These are phyloP conservation scores for Crotalaria pallida DNA, from an alignment of 306 rosid genomes.

Conservation along the genomic window DNA sequence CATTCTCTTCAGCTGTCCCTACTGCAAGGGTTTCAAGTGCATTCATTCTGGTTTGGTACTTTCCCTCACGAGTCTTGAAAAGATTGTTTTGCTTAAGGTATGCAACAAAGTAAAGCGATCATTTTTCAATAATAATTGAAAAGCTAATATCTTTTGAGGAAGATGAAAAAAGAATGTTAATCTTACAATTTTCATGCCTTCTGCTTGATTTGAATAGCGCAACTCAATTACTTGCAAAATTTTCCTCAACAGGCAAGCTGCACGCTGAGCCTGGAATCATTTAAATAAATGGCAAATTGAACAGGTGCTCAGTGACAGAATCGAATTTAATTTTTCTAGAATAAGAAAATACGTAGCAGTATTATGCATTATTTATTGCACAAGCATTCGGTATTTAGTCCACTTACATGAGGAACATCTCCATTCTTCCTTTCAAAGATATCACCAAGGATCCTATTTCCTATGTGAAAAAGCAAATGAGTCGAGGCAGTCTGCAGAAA, in stretches of 20 bases:
- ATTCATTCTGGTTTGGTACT: constrained; percentile 61
- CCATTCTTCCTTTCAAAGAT: constrained; percentile 56
- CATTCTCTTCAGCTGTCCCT: constrained; percentile 73
- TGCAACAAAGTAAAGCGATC: constrained; percentile 25
- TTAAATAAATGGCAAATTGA: constrained; percentile 5
- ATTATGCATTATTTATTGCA: constrained; percentile 25
- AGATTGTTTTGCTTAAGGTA: constrained; percentile 65
- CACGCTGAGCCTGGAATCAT: constrained; percentile 49
- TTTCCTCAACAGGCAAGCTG: constrained; percentile 67
- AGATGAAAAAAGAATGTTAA: neutral
- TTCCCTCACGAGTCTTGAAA: constrained; percentile 78
- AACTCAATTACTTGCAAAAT: constrained; percentile 71
- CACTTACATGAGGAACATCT: constrained; percentile 70
- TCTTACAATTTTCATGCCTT: constrained; percentile 68
- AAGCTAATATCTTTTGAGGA: neutral
- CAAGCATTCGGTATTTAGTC: constrained; percentile 30
- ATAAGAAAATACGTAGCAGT: neutral
- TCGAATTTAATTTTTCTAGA: neutral
- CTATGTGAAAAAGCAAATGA: constrained; percentile 56
- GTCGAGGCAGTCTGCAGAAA: constrained; percentile 68
- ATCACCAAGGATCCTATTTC: constrained; percentile 63
- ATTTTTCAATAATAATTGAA: constrained; percentile 22
- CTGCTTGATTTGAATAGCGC: constrained; percentile 63
- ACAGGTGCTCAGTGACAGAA: neutral
- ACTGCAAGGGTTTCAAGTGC: constrained; percentile 77